phyloP scores from a whole-genome alignment of 352 stramenopile genomes.

The Globisporangium rhizosaccharum region DNA sequence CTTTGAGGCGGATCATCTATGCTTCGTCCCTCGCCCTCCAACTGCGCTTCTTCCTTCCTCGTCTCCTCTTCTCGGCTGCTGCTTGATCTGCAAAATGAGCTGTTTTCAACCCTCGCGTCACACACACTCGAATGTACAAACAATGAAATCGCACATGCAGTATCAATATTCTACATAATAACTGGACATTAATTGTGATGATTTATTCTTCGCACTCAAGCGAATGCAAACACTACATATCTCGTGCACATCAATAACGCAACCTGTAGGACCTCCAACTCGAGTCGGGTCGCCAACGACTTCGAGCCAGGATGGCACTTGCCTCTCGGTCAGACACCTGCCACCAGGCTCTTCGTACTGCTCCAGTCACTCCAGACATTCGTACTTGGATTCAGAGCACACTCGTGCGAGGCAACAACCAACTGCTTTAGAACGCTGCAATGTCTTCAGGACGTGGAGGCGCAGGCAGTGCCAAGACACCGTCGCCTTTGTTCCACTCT shows the following conservation, averaged over 20 bases:
- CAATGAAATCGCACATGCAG: not conserved
- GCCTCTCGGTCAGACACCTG: too few relatives aligned
- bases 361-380: not conserved
- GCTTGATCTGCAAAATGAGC: not conserved
- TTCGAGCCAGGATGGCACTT: too few relatives aligned
- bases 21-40: not conserved
- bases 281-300: too few relatives aligned
- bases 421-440: not conserved
- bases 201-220: too few relatives aligned
- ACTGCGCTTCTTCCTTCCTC: not conserved
- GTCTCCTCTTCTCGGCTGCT: not conserved
- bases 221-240: too few relatives aligned
- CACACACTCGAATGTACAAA: not conserved
- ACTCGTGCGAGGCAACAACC: not conserved
- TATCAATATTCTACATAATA: not conserved
- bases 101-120: not conserved
- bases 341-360: too few relatives aligned
- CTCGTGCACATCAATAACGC: too few relatives aligned
- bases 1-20: slow-evolving; percentile 76
- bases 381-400: not conserved
- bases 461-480: slow-evolving; percentile 5
- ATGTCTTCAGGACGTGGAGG: not conserved
- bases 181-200: too few relatives aligned
- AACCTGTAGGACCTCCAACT: too few relatives aligned
- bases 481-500: slow-evolving; percentile 8